Evolutionary conservation across 768 basidiomycete species (phyloP).

Genomic region (Podaxis sp.): DNA sequence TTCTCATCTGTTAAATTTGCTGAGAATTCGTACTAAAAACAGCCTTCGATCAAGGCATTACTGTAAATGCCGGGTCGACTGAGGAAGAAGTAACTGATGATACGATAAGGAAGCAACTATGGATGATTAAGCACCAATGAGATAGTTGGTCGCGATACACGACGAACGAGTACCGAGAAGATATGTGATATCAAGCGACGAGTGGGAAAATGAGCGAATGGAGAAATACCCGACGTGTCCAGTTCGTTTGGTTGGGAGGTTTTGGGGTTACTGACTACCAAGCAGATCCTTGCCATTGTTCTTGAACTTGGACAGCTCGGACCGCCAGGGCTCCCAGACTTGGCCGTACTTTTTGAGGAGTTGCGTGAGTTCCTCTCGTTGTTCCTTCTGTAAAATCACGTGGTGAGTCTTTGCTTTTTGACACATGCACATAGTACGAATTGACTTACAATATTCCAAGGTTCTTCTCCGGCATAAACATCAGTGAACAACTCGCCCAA

Average conservation of each 20-base stretch:
- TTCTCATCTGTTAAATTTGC: background rate
- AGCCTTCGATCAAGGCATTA: background rate
- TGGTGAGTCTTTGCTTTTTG: background rate
- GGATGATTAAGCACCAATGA: background rate
- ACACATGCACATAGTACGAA: background rate
- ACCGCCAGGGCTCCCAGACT: constrained; percentile 85
- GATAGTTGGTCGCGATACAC: background rate
- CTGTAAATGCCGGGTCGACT: background rate
- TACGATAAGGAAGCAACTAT: background rate
- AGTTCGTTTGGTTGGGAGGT: background rate
- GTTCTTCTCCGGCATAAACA: constrained; percentile 83
- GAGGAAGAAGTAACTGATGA: background rate
- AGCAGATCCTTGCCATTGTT: constrained; percentile 66
- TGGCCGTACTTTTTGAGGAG: constrained; percentile 84
- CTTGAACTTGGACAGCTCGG: constrained; percentile 75
- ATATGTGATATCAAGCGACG: background rate
- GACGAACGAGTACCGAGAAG: background rate
- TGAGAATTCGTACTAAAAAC: background rate
- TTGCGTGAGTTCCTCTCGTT: constrained; percentile 71
- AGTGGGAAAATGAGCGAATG: background rate
- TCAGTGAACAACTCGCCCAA: constrained; percentile 85
- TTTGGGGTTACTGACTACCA: constrained; percentile 15
- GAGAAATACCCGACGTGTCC: background rate
- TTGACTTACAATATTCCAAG: constrained; percentile 76
- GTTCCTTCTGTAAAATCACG: constrained; percentile 60